Evolutionary conservation across 306 rosid genomes (phyloP).

Genomic region (Casuarina cunninghamiana): DNA sequence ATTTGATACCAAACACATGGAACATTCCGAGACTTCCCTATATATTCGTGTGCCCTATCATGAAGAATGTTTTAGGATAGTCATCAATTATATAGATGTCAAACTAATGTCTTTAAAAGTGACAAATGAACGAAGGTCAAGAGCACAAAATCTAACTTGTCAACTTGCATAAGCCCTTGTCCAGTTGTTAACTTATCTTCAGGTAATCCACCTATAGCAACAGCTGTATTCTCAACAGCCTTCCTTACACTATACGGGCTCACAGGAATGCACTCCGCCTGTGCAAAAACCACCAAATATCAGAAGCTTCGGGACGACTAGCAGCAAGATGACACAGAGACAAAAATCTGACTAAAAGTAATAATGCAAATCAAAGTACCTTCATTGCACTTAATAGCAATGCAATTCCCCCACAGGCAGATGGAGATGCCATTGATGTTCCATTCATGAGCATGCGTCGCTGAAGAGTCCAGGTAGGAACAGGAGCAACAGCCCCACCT

Average conservation of each 20-base stretch:
- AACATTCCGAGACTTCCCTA: slow-evolving; percentile 53
- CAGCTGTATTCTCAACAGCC: slow-evolving; percentile 90
- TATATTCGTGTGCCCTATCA: slow-evolving; percentile 88
- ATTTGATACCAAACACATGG: slow-evolving; percentile 80
- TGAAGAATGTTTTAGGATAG: slow-evolving; percentile 24
- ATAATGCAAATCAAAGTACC: slow-evolving; percentile 43
- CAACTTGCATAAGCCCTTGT: slow-evolving; percentile 98
- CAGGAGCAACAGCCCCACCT: slow-evolving; percentile 99
- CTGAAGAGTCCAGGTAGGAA: slow-evolving; percentile 99
- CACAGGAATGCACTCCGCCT: slow-evolving; percentile 87
- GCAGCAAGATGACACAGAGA: slow-evolving; percentile 22
- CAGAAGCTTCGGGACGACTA: slow-evolving; percentile 24
- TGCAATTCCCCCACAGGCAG: slow-evolving; percentile 98
- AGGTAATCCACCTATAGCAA: slow-evolving; percentile 68
- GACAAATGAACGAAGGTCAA: slow-evolving; percentile 22
- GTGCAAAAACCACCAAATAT: slow-evolving; percentile 31
- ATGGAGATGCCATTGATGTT: slow-evolving; percentile 98
- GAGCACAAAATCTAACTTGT: slow-evolving; percentile 63
- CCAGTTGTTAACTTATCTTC: slow-evolving; percentile 92
- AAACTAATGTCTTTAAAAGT: slow-evolving; percentile 16
- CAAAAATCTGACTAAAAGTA: slow-evolving; percentile 22
- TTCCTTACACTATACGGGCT: slow-evolving; percentile 87
- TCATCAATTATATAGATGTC: slow-evolving; percentile 16
- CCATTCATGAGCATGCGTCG: slow-evolving; percentile 98
- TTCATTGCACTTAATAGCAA: slow-evolving; percentile 92